These are phyloP conservation scores for Phytophthora colocasiae DNA, from an alignment of 352 stramenopile species.

Conservation along the genomic window DNA sequence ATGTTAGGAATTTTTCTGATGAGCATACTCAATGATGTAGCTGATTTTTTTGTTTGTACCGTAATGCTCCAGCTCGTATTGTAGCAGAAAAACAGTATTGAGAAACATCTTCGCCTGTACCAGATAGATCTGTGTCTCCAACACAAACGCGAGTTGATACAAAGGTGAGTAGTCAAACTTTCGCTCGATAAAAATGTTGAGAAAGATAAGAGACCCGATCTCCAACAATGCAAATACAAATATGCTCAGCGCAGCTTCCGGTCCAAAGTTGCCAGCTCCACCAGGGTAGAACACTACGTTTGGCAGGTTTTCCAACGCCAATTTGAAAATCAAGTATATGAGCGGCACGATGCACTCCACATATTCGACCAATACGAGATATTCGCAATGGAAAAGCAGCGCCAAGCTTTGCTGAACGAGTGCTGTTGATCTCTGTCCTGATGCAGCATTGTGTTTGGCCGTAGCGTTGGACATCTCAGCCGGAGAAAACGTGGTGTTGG, in stretches of 20 bases:
- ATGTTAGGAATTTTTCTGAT: not conserved
- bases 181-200: not conserved
- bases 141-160: constrained; percentile 13
- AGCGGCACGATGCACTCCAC: constrained; percentile 42
- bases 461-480: not conserved
- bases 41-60: not conserved
- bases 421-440: not conserved
- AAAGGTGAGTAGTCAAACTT: constrained; percentile 11
- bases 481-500: not conserved
- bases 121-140: constrained; percentile 3
- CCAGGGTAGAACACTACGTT: constrained; percentile 37
- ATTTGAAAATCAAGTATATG: constrained; percentile 36
- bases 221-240: not conserved
- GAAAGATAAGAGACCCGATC: not conserved
- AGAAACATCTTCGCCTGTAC: constrained; percentile 7
- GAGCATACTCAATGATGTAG: not conserved
- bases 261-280: not conserved
- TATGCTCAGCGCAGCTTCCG: not conserved
- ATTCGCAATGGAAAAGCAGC: constrained; percentile 42
- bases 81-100: not conserved
- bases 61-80: constrained; percentile 5
- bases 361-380: constrained; percentile 41
- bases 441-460: not conserved
- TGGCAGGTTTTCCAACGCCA: constrained; percentile 36
- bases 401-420: constrained; percentile 19